Percentiles rank a stretch among this genome's conserved stretches.
Evolutionary conservation across 306 rosid species (phyloP).

Genomic region (Mimosa pudica): DNA sequence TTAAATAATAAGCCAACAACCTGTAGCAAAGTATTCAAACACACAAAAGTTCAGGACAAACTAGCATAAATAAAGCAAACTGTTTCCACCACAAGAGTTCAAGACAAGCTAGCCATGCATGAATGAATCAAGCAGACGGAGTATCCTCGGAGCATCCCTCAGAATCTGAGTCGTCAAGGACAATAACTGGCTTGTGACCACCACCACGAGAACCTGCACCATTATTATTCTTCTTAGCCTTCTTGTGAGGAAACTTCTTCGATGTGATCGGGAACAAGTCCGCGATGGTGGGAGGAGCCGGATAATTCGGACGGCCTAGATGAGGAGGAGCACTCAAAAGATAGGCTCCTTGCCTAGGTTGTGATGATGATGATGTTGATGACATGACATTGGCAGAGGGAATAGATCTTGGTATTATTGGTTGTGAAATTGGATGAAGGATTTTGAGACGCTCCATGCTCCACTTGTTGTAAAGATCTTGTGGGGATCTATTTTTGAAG

Average conservation of each 20-base stretch:
- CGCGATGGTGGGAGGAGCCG: not conserved
- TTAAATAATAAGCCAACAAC: not conserved
- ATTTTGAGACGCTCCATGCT: not conserved
- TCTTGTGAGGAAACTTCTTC: not conserved
- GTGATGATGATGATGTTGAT: not conserved
- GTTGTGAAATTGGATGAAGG: not conserved
- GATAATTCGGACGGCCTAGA: not conserved
- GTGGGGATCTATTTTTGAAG: constrained; percentile 4
- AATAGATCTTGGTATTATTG: not conserved
- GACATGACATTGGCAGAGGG: not conserved
- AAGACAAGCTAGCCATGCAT: not conserved
- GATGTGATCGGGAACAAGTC: not conserved
- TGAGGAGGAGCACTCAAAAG: not conserved
- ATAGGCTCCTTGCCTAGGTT: not conserved
- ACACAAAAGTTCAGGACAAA: no score
- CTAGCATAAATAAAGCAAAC: no score
- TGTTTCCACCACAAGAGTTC: no score
- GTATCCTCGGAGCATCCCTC: not conserved
- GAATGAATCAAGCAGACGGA: not conserved
- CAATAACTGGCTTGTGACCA: not conserved
- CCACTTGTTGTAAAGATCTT: constrained; percentile 29
- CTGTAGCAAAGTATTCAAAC: no score
- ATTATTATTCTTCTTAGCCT: not conserved
- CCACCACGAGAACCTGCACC: no score
- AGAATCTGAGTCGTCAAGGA: not conserved